Base-by-base conservation (phyloP, 176 grass and related monocot genomes). In the Hordeum marinum region DNA sequence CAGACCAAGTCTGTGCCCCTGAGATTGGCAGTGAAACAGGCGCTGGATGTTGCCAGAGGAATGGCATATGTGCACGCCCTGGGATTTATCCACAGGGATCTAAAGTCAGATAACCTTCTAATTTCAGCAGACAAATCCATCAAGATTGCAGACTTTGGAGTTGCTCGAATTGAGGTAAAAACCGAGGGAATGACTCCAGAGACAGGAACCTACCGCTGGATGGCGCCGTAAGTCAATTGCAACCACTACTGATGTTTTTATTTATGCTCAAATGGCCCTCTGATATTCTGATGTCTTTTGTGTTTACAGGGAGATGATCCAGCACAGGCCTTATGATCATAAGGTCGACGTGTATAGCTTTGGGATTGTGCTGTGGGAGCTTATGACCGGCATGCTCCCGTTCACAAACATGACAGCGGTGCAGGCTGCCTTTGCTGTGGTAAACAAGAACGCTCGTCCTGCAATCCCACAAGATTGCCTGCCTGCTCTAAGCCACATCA, bases 291-390 rank as follows among this genome's bases (percentile, higher is more conserved):
- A 57, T 82, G 43, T 63, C 14, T 50, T 82, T 23, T 64, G 27
- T 9, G 4, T 6, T 25, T 79, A 77, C 85, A 92, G 93, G 79
- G 93, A 95, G 80, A 95, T 95, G 93, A 95, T 92, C 80, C 93
- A 95, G 80, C 93, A 95, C 72, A 92, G 93, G 85, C 93, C 93
- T 31, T 95, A 95, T 61, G 84, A 87, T 65, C 93, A 92, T 18
- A 95, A 95, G 50, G 93, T 95, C 8, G 90, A 95, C 57, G 90
- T 95, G 1, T 95, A 95, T 55, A 95, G 93, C 84, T 95, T 95
- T 68, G 93, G 90, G 24, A 95, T 95, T 66, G 93, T 95, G 7
- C 69, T 95, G 50, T 92, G 93, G 93, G 93, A 95, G 73, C 90
- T 95, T 0, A 88, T 95, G 77, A 88, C 93, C 1, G 93, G 90